These are phyloP conservation scores for Lipomyces yamadae DNA, from an alignment of 805 yeast species.

Conservation along the genomic window DNA sequence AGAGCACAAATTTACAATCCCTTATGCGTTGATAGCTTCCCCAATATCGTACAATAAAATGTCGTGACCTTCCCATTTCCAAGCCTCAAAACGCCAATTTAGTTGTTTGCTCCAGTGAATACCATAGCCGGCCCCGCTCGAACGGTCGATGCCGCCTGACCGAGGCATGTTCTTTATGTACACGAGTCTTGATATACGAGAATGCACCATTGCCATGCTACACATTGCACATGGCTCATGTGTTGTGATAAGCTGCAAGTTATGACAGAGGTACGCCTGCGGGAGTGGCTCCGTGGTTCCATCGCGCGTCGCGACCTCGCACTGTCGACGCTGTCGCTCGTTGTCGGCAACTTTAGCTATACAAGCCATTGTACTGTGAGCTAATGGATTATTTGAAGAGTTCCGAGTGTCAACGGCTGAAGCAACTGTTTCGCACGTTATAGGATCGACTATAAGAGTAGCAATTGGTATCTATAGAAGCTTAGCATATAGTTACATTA, in stretches of 20 bases:
- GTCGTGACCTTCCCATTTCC: constrained; percentile 63
- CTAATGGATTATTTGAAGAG: constrained; percentile 54
- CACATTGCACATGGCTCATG: constrained; percentile 99
- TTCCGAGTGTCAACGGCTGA: constrained; percentile 50
- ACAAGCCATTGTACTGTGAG: constrained; percentile 78
- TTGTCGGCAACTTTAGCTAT: constrained; percentile 64
- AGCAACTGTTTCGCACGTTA: constrained; percentile 50
- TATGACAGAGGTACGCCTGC: constrained; percentile 68
- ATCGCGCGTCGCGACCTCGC: constrained; percentile 3
- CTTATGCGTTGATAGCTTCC: constrained; percentile 24
- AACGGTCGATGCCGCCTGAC: constrained; percentile 62
- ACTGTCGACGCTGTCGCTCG: constrained; percentile 54
- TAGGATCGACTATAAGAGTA: constrained; percentile 69
- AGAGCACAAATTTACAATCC: neutral
- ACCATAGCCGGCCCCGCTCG: constrained; percentile 69
- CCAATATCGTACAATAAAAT: constrained; percentile 23
- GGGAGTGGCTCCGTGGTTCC: constrained; percentile 14
- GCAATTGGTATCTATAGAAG: constrained; percentile 53
- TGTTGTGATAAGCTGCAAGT: constrained; percentile 79
- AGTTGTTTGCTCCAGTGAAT: constrained; percentile 75
- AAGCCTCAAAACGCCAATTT: constrained; percentile 87
- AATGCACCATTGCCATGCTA: constrained; percentile 92
- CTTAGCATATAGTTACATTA: neutral
- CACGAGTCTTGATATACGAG: constrained; percentile 72
- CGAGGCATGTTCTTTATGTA: constrained; percentile 56